These are phyloP conservation scores for Plasmodium vinckei DNA, from an alignment of 169 alveolate species.

Conservation along the genomic window DNA sequence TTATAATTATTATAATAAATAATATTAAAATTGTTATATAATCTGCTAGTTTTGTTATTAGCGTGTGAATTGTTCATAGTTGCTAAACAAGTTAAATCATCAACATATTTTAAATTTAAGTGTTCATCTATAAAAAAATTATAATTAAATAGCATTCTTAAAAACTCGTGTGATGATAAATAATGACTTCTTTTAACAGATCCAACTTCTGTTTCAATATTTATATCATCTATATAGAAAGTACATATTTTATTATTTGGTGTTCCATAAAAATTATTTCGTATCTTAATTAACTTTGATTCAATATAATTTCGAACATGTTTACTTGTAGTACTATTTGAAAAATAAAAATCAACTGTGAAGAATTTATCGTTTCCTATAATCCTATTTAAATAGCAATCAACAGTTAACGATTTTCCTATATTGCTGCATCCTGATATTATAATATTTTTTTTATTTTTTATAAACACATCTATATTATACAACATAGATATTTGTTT, in stretches of 20 bases:
- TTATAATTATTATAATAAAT: conserved; percentile 66
- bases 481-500: conserved; percentile 60
- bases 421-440: conserved; percentile 67
- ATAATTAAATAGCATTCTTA: conserved; percentile 62
- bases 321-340: conserved; percentile 63
- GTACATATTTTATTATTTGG: conserved; percentile 55
- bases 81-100: conserved; percentile 67
- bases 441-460: conserved; percentile 58
- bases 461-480: conserved; percentile 60
- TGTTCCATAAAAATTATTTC: conserved; percentile 66
- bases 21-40: conserved; percentile 60
- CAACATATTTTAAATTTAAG: conserved; percentile 34
- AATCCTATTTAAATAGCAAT: conserved; percentile 59
- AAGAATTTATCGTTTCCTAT: conserved; percentile 54
- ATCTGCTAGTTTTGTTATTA: conserved; percentile 15
- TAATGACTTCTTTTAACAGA: conserved; percentile 28
- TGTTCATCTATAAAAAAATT: conserved; percentile 53
- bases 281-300: conserved; percentile 53
- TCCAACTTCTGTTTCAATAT: conserved; percentile 58
- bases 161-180: conserved; percentile 65
- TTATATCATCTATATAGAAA: conserved; percentile 66
- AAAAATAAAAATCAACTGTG: conserved; percentile 61
- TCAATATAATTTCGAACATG: conserved; percentile 72
- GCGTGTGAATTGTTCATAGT: conserved; percentile 63
- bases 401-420: conserved; percentile 60